Percentiles rank a stretch among this genome's conserved stretches.
Conservation (phyloP, 2,329 filamentous ascomycete species). For the Phaeophleospora eucalypticola region DNA sequence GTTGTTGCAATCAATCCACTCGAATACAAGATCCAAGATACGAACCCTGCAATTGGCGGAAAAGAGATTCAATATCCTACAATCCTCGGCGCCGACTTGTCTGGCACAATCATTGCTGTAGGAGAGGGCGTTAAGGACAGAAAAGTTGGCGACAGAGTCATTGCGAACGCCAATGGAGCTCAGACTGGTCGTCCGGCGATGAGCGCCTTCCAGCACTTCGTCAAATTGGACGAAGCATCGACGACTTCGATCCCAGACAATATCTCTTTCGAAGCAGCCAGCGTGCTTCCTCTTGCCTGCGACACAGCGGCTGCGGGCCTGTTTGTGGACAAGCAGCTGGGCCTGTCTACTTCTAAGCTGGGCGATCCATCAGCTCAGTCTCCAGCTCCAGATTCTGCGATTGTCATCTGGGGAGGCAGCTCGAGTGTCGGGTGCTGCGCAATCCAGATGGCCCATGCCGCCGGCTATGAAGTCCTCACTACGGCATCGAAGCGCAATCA, state of each 20-base stretch:
- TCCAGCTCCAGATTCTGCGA: not conserved
- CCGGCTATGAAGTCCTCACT: slow-evolving; percentile 38
- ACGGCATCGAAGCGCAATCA: slow-evolving; percentile 37
- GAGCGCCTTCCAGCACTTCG: slow-evolving; percentile 7
- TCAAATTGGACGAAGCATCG: not conserved
- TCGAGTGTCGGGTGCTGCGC: slow-evolving; percentile 50
- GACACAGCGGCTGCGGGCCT: slow-evolving; percentile 10
- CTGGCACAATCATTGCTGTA: slow-evolving; percentile 27
- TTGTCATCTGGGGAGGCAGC: slow-evolving; percentile 52
- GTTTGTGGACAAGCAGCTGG: slow-evolving; percentile 5
- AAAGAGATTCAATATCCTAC: slow-evolving; percentile 23
- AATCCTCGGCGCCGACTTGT: slow-evolving; percentile 27
- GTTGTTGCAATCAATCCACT: slow-evolving; percentile 27
- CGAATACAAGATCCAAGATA: slow-evolving; percentile 27
- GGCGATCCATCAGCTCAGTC: not conserved
- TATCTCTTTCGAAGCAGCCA: not conserved
- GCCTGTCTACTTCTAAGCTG: slow-evolving; percentile 3
- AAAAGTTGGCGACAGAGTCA: slow-evolving; percentile 6
- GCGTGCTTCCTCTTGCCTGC: slow-evolving; percentile 8
- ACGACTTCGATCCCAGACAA: not conserved
- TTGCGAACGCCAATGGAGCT: slow-evolving; percentile 3
- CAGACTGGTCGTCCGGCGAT: slow-evolving; percentile 2
- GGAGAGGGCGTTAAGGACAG: slow-evolving; percentile 23
- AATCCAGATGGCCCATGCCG: slow-evolving; percentile 49
- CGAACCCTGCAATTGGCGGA: slow-evolving; percentile 17